Base-by-base conservation (phyloP, 495 filamentous ascomycete species). In the Chaetomium cochliodes region DNA sequence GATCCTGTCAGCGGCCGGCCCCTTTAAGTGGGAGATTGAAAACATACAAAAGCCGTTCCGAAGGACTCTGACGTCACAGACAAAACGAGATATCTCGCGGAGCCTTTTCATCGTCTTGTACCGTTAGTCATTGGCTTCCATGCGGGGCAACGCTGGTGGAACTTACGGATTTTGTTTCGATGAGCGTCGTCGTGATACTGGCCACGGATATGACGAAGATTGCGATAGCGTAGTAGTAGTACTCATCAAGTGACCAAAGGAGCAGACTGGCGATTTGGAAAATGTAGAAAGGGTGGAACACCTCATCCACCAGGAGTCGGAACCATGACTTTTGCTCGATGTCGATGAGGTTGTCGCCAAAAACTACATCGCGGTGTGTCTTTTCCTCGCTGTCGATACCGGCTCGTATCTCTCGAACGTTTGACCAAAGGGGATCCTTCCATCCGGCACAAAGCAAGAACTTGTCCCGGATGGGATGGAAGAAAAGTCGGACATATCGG, bases 251-350 rank as follows among this genome's bases (percentile, higher is more conserved):
- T 18, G 93, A 96, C 96, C 96, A 99, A 5, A 99, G 87, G 53
- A 94, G 74, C 61, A 99, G 79, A 79, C 96, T 98, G 39, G 92
- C 93, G 70, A 99, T 87, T 73, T 99, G 96, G 76, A 99, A 99
- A 42, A 97, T 88, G 71, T 98, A 99, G 78, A 99, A 98, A 3
- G 96, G 96, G 72, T 98, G 94, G 73, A 99, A 92, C 5, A 89
- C 92, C 79, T 98, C 96, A 72, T 98, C 93, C 22, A 96, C 79
- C 25, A 99, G 85, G 55, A 99, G 83, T 67, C 93, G 92, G 41
- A 83, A 80, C 52, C 89, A 77, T 8, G 88, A 88, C 72, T 97
- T 98, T 67, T 96, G 86, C 72, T 96, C 83, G 66, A 99, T 94
- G 68, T 97, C 88, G 69, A 99, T 93, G 44, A 87, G 74, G 68